phyloP scores from a whole-genome alignment of 225 moss, liverwort and hornwort genomes.

The Marchantia paleacea region DNA sequence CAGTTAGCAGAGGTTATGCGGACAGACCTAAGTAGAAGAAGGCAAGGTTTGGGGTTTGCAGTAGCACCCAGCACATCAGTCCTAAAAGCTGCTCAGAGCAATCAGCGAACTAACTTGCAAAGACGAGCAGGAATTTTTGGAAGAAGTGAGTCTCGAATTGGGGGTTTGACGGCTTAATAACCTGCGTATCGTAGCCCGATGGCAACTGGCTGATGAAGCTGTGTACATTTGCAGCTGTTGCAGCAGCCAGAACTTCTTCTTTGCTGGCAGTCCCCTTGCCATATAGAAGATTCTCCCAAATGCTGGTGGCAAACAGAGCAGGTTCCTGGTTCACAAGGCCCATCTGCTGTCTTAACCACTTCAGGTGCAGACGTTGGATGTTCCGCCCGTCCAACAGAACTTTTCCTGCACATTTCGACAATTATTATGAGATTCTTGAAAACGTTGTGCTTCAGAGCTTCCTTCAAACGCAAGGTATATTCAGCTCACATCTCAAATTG shows the following conservation, averaged over 20 bases:
- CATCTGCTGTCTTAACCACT: constrained; percentile 50
- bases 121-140: background rate
- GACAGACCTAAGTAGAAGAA: background rate
- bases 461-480: background rate
- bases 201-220: constrained; percentile 49
- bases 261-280: constrained; percentile 44
- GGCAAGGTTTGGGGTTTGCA: background rate
- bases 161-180: constrained; percentile 17
- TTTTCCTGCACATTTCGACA: constrained; percentile 30
- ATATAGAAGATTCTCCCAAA: constrained; percentile 51
- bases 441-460: background rate
- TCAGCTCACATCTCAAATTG: background rate
- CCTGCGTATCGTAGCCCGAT: constrained; percentile 44
- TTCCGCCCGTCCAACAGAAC: constrained; percentile 43
- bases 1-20: background rate
- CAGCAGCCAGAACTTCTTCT: constrained; percentile 44
- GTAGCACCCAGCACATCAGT: constrained; percentile 6
- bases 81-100: background rate
- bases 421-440: background rate
- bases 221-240: constrained; percentile 49
- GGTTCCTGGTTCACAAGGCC: constrained; percentile 54
- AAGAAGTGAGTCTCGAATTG: background rate
- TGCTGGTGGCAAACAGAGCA: constrained; percentile 45
- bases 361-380: constrained; percentile 41
- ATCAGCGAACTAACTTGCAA: background rate